Conservation (phyloP, 495 filamentous ascomycete species). For the Venustampulla echinocandica region DNA sequence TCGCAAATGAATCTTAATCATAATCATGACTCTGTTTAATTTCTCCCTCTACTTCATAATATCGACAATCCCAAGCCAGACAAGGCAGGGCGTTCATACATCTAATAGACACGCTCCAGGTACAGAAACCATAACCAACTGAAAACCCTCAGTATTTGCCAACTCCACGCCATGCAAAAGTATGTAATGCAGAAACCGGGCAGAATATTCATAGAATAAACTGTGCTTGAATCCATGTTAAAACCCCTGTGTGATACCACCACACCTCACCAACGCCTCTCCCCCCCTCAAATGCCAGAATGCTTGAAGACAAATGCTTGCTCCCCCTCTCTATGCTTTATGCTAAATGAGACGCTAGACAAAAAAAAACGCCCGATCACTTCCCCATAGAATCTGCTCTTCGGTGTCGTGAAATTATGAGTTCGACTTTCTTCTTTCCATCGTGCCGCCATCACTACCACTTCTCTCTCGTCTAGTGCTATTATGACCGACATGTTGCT, state of each 20-base stretch:
- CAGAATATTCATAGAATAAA: background rate
- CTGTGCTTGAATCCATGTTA: background rate
- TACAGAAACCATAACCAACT: no score
- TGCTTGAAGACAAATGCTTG: no score
- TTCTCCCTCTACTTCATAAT: no score
- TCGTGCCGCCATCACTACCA: slow-evolving; percentile 12
- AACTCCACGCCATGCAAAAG: background rate
- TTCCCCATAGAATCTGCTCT: background rate
- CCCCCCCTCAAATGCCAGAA: no score
- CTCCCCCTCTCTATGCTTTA: no score
- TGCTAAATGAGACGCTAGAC: background rate
- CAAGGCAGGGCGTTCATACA: no score
- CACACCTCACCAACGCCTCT: no score
- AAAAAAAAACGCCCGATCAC: background rate
- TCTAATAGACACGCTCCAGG: no score
- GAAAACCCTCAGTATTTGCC: no score
- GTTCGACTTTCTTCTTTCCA: background rate
- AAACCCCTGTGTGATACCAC: background rate
- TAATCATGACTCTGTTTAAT: no score
- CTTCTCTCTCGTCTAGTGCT: slow-evolving; percentile 7
- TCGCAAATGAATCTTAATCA: no score
- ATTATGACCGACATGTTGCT: slow-evolving; percentile 12
- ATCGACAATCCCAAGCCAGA: no score
- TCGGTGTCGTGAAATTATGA: background rate
- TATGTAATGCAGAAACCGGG: background rate